Conservation (phyloP, 306 rosid species). For the Ziziphus jujuba region DNA sequence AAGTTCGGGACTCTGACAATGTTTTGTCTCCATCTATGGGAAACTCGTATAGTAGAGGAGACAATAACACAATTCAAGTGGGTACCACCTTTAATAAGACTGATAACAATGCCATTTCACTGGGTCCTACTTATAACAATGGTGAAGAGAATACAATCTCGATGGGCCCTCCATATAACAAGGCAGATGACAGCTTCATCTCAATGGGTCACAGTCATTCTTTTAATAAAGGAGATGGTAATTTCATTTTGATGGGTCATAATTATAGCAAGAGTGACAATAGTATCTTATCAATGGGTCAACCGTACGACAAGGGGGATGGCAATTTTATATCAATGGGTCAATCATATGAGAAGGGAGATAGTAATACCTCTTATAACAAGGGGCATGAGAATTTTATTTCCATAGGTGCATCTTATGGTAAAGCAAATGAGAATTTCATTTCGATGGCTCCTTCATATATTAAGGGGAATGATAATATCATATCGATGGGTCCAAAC, state of each 20-base stretch:
- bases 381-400: constrained; percentile 63
- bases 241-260: constrained; percentile 67
- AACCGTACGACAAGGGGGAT: constrained; percentile 61
- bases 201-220: constrained; percentile 56
- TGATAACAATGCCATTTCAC: constrained; percentile 45
- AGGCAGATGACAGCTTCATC: constrained; percentile 54
- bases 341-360: constrained; percentile 72
- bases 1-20: constrained; percentile 78
- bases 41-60: constrained; percentile 51
- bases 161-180: constrained; percentile 51
- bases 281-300: constrained; percentile 60
- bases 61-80: constrained; percentile 46
- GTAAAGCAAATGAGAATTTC: constrained; percentile 62
- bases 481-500: constrained; percentile 53
- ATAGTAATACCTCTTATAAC: constrained; percentile 52
- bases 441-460: constrained; percentile 55
- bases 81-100: constrained; percentile 49
- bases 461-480: constrained; percentile 49
- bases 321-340: constrained; percentile 74
- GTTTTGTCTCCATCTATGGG: constrained; percentile 56
- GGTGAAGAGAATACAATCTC: constrained; percentile 44
- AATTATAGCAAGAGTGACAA: constrained; percentile 63
- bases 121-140: constrained; percentile 52
- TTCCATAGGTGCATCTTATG: constrained; percentile 54
- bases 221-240: constrained; percentile 63